These are phyloP conservation scores for Penicillium sp. DNA, from an alignment of 2,329 filamentous ascomycete genomes.

Conservation along the genomic window DNA sequence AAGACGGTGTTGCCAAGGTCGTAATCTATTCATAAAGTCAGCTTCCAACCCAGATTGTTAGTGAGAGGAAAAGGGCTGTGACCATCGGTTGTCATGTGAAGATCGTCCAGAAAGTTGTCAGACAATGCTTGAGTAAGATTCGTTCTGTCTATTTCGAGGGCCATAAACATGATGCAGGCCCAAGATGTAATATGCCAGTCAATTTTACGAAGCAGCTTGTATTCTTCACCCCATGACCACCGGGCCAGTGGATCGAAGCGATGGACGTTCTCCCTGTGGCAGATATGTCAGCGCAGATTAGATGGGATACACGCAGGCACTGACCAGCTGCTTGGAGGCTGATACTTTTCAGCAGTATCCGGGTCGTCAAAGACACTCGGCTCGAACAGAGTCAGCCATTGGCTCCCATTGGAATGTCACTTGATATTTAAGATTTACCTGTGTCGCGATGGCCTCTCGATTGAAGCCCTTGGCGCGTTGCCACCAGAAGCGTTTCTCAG, in stretches of 20 bases:
- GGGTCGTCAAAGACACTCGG: conserved; percentile 7
- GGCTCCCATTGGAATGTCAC: not conserved
- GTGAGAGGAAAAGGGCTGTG: conserved; percentile 37
- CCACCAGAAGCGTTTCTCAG: not conserved
- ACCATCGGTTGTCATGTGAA: conserved; percentile 25
- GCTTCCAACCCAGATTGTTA: conserved; percentile 41
- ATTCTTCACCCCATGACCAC: conserved; percentile 43
- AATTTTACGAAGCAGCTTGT: conserved; percentile 31
- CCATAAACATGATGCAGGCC: conserved; percentile 5
- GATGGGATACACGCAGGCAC: not conserved
- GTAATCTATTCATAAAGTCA: conserved; percentile 13
- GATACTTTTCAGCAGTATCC: conserved; percentile 24
- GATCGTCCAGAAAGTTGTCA: conserved; percentile 3
- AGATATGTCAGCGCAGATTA: not conserved
- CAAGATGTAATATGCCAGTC: not conserved
- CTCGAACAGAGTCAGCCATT: not conserved
- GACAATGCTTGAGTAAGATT: conserved; percentile 3
- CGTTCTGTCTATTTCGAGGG: not conserved
- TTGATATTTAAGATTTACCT: not conserved
- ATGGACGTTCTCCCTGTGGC: conserved; percentile 38
- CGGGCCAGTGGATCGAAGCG: conserved; percentile 45
- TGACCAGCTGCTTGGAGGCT: conserved; percentile 35
- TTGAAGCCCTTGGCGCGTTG: not conserved
- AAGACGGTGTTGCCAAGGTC: conserved; percentile 50
- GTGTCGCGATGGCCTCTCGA: not conserved